These are phyloP conservation scores for Bidens hawaiensis DNA, from an alignment of 140 eudicot genomes.

Conservation along the genomic window DNA sequence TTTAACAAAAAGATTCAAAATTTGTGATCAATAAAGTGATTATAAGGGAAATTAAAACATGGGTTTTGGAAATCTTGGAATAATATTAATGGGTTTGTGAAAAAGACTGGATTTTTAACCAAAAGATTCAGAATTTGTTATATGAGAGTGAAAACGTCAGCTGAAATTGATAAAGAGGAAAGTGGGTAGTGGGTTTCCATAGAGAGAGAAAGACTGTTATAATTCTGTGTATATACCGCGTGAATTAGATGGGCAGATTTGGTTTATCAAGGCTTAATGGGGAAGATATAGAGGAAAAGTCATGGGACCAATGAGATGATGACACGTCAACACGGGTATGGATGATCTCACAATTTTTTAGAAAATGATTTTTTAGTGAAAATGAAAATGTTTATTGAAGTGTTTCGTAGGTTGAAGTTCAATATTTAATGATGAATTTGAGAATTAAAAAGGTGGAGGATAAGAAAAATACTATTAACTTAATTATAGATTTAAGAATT, in stretches of 20 bases:
- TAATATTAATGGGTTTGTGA: neutral
- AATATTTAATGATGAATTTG: no score
- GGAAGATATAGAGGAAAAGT: slow-evolving; percentile 5
- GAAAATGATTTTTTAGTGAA: no score
- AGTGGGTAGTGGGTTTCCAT: neutral
- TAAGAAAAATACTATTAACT: no score
- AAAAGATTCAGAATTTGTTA: neutral
- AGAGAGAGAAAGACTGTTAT: neutral
- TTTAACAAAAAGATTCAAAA: neutral
- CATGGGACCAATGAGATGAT: neutral
- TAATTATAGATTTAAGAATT: no score
- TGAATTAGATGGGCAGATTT: neutral
- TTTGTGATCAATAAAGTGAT: neutral
- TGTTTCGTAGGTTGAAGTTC: no score
- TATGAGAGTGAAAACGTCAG: neutral
- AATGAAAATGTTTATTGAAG: no score
- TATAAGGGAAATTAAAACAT: neutral
- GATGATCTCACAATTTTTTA: neutral
- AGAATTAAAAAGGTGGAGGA: no score
- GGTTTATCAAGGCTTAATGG: slow-evolving; percentile 7
- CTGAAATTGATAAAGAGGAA: neutral
- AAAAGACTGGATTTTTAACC: no score
- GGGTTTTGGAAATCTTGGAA: neutral
- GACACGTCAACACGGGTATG: neutral
- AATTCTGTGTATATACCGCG: slow-evolving; percentile 14